Percentiles rank a stretch among this genome's conserved stretches.
Evolutionary conservation across 768 basidiomycete genomes (phyloP).

Genomic region (Grammothele lineata): DNA sequence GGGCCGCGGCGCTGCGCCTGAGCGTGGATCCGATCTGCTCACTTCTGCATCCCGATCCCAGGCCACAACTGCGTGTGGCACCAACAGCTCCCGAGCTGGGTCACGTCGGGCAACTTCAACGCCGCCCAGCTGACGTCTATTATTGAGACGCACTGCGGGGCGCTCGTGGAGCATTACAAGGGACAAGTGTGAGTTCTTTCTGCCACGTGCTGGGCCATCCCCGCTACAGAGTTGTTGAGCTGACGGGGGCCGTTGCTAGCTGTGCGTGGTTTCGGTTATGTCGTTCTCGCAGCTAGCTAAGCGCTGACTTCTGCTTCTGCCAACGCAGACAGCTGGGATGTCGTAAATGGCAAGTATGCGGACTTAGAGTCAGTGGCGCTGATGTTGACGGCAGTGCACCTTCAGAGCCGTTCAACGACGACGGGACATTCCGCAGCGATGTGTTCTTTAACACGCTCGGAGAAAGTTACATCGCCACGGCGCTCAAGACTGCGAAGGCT

Average conservation of each 20-base stretch:
- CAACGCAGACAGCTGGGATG: slow-evolving; percentile 43
- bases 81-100: slow-evolving; percentile 49
- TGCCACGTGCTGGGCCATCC: no score
- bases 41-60: neutral
- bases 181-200: slow-evolving; percentile 40
- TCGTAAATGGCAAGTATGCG: slow-evolving; percentile 40
- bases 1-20: no score
- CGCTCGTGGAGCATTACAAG: slow-evolving; percentile 47
- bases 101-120: slow-evolving; percentile 39
- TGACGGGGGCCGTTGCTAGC: no score
- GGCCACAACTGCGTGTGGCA: slow-evolving; percentile 44
- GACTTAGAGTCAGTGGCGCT: no score
- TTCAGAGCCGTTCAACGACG: slow-evolving; percentile 50
- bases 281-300: no score
- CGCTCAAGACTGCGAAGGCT: slow-evolving; percentile 45
- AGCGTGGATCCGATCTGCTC: no score
- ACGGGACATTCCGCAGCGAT: slow-evolving; percentile 49
- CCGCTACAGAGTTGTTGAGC: no score
- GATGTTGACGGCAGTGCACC: no score
- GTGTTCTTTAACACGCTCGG: slow-evolving; percentile 57
- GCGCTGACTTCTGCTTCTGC: neutral
- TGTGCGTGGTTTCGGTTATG: slow-evolving; percentile 1
- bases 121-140: slow-evolving; percentile 39
- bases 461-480: slow-evolving; percentile 42
- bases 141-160: slow-evolving; percentile 45